Evolutionary conservation across 805 yeast species (phyloP).

Genomic region (Yamadazyma akitaensis): DNA sequence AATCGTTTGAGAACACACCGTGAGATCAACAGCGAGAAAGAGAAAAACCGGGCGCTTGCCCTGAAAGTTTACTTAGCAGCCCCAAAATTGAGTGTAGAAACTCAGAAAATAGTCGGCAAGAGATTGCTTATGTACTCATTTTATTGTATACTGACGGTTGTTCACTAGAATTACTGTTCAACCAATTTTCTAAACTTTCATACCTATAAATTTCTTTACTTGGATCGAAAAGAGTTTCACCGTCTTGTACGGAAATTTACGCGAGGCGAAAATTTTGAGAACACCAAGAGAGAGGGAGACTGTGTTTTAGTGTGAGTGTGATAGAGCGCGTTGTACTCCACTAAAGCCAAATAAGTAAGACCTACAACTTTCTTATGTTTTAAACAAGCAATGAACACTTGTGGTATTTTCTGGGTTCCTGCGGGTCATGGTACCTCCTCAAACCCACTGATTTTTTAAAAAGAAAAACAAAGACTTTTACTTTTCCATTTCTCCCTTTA

Average conservation of each 20-base stretch:
- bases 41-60: slow-evolving; percentile 6
- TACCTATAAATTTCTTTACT: background rate
- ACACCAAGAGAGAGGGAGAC: background rate
- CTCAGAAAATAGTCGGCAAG: background rate
- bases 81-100: background rate
- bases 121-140: background rate
- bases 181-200: background rate
- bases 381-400: too few species aligned
- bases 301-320: too few species aligned
- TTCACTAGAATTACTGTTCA: background rate
- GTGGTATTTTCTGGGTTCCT: too few species aligned
- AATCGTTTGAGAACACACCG: slow-evolving; percentile 5
- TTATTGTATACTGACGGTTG: background rate
- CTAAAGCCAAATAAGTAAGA: too few species aligned
- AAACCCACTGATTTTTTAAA: too few species aligned
- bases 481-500: too few species aligned
- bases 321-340: too few species aligned
- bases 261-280: background rate
- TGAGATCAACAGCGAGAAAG: slow-evolving; percentile 6
- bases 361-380: too few species aligned
- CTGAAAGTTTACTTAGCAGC: background rate
- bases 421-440: too few species aligned
- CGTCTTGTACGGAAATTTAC: slow-evolving; percentile 1
- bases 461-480: too few species aligned
- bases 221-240: slow-evolving; percentile 2